phyloP scores from a whole-genome alignment of 2,329 filamentous ascomycete genomes.

The Diaporthe citri region DNA sequence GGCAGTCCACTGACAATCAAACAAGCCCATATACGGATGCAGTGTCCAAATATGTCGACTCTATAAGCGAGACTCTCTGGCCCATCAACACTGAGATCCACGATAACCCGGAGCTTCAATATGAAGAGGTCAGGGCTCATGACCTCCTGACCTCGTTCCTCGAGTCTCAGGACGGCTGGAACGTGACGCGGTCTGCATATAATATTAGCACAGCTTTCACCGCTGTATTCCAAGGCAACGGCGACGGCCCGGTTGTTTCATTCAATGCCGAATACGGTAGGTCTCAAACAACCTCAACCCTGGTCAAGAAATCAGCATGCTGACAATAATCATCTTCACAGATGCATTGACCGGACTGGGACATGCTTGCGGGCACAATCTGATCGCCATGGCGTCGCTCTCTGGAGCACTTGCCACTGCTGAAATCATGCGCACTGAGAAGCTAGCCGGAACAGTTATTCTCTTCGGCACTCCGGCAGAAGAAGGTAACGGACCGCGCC shows the following conservation, averaged over 20 bases:
- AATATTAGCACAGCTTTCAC: conserved; percentile 66
- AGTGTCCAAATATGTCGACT: conserved; percentile 6
- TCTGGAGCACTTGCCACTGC: not conserved
- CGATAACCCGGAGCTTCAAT: conserved; percentile 63
- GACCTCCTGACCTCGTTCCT: conserved; percentile 52
- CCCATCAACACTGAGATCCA: conserved; percentile 47
- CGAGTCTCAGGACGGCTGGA: conserved; percentile 59
- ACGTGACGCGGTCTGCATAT: conserved; percentile 62
- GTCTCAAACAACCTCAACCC: not conserved
- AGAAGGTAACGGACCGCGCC: conserved; percentile 43
- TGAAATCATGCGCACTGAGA: not conserved
- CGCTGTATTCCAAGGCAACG: conserved; percentile 47
- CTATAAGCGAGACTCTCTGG: conserved; percentile 17
- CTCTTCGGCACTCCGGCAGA: conserved; percentile 59
- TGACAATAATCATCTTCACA: not conserved
- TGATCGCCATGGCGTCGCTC: conserved; percentile 10
- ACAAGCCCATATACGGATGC: conserved; percentile 6
- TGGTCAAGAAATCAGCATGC: no score
- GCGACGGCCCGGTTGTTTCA: conserved; percentile 1
- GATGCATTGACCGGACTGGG: conserved; percentile 6
- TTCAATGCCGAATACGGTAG: conserved; percentile 10
- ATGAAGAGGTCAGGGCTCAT: conserved; percentile 56
- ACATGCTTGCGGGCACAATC: conserved; percentile 7
- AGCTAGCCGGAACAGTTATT: conserved; percentile 54
- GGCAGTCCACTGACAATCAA: not conserved